phyloP scores from a whole-genome alignment of 202 grass and related monocot species.

The Zizania palustris region DNA sequence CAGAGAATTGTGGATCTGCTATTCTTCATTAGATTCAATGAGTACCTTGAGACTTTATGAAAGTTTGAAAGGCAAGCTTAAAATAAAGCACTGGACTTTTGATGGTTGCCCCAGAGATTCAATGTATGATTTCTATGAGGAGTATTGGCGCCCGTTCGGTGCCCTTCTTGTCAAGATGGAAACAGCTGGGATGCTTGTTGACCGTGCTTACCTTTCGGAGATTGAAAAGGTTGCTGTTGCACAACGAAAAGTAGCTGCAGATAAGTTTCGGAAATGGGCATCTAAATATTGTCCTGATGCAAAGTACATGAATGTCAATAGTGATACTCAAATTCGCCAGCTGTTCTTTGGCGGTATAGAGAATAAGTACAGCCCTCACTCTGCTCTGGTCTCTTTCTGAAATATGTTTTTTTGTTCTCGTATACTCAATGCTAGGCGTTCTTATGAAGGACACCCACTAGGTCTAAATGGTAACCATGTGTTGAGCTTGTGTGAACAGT shows the following conservation, averaged over 20 bases:
- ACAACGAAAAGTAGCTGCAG: conserved; percentile 70
- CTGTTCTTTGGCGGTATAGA: conserved; percentile 80
- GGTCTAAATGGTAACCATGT: neutral
- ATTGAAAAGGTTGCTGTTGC: conserved; percentile 90
- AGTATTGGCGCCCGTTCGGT: conserved; percentile 94
- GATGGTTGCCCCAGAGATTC: conserved; percentile 70
- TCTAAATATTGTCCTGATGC: conserved; percentile 90
- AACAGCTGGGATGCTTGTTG: conserved; percentile 83
- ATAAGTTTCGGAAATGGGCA: conserved; percentile 88
- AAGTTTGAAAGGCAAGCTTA: conserved; percentile 83
- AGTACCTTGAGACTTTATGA: conserved; percentile 82
- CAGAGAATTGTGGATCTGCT: conserved; percentile 71
- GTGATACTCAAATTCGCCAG: conserved; percentile 91
- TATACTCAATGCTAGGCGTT: conserved; percentile 20
- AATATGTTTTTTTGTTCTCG: conserved; percentile 18
- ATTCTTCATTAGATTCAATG: conserved; percentile 92
- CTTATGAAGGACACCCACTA: neutral
- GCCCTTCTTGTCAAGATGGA: conserved; percentile 90
- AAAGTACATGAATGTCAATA: conserved; percentile 94
- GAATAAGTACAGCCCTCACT: conserved; percentile 59
- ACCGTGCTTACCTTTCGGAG: conserved; percentile 73
- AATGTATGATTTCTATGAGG: conserved; percentile 91
- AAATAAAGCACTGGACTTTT: conserved; percentile 63
- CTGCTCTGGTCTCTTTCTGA: conserved; percentile 5
- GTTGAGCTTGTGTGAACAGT: neutral